phyloP scores from a whole-genome alignment of 768 basidiomycete genomes.

The Kwoniella europaea region DNA sequence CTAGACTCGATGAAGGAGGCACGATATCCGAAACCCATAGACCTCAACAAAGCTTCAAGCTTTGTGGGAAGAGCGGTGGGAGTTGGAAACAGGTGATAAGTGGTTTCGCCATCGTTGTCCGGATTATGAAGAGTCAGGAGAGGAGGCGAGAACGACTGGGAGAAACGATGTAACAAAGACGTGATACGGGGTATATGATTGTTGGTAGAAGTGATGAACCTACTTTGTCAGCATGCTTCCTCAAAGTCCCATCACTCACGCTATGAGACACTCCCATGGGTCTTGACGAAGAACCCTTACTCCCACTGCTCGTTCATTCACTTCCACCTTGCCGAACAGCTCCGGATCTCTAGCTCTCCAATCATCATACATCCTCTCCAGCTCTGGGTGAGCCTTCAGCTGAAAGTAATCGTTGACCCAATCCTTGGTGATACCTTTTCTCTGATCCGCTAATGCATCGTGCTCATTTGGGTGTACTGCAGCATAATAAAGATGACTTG shows the following conservation, averaged over 20 bases:
- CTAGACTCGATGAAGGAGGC: constrained; percentile 74
- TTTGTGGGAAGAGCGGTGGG: constrained; percentile 60
- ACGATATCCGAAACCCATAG: constrained; percentile 93
- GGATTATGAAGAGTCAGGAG: constrained; percentile 64
- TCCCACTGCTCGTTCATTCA: constrained; percentile 70
- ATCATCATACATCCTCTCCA: constrained; percentile 70
- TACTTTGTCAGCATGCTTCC: constrained; percentile 54
- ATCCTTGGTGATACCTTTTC: constrained; percentile 19
- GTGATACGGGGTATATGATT: constrained; percentile 95
- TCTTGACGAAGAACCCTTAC: constrained; percentile 88
- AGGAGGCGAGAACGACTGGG: constrained; percentile 73
- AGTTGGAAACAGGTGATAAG: constrained; percentile 82
- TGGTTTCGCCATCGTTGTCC: constrained; percentile 29
- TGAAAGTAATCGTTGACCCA: constrained; percentile 86
- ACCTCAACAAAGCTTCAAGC: constrained; percentile 67
- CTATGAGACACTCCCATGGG: constrained; percentile 92
- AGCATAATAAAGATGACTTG: constrained; percentile 44
- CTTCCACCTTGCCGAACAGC: constrained; percentile 68
- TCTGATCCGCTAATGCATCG: constrained; percentile 8
- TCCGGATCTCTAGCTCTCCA: constrained; percentile 75
- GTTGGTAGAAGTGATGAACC: constrained; percentile 97
- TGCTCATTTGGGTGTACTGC: constrained; percentile 36
- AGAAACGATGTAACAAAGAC: constrained; percentile 85
- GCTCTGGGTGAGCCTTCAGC: constrained; percentile 68
- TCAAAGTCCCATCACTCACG: constrained; percentile 65